phyloP scores from a whole-genome alignment of 352 stramenopile genomes.

The Phytophthora idaei region DNA sequence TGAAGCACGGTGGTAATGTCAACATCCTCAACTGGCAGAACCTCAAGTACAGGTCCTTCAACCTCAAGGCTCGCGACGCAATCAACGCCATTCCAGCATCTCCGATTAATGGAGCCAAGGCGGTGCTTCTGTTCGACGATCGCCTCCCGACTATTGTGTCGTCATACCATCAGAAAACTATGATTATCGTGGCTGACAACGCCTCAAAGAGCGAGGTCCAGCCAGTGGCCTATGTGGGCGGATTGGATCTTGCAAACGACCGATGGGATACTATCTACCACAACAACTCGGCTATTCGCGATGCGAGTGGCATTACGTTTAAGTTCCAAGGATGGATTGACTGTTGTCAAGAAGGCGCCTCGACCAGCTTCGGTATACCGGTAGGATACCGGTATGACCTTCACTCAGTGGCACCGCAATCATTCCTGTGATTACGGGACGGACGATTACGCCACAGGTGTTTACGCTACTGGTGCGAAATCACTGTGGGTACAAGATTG shows the following conservation, averaged over 20 bases:
- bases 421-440: too few relatives aligned
- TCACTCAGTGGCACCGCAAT: too few relatives aligned
- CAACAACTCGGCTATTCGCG: conserved; percentile 45
- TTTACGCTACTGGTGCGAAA: too few relatives aligned
- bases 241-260: conserved; percentile 57
- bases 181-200: conserved; percentile 28
- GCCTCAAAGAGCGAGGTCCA: conserved; percentile 15
- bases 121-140: conserved; percentile 59
- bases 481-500: too few relatives aligned
- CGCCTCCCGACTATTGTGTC: conserved; percentile 40
- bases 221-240: conserved; percentile 53
- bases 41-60: conserved; percentile 44
- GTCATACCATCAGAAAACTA: conserved; percentile 63
- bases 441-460: too few relatives aligned
- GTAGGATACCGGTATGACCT: too few relatives aligned
- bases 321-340: conserved; percentile 57
- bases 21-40: conserved; percentile 65
- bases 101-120: conserved; percentile 25
- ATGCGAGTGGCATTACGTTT: conserved; percentile 38
- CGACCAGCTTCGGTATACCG: too few relatives aligned
- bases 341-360: too few relatives aligned
- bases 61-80: conserved; percentile 44
- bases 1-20: conserved; percentile 46
- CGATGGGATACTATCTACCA: conserved; percentile 71
- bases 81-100: conserved; percentile 43